phyloP scores from a whole-genome alignment of 2,329 filamentous ascomycete species.

The Leptographium galeiforme region DNA sequence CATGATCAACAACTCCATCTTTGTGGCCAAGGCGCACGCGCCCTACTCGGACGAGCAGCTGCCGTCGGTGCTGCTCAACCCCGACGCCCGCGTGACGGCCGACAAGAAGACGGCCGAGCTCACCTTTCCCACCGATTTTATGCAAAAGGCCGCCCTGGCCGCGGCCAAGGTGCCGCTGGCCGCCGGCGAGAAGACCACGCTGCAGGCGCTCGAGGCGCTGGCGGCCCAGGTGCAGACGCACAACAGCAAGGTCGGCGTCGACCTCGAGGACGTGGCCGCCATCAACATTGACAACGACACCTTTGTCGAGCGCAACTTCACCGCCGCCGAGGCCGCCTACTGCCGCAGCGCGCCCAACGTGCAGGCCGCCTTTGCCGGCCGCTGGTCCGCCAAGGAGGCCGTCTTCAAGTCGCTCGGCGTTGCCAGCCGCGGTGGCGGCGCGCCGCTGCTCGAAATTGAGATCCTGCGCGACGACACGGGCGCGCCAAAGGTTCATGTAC shows the following conservation, averaged over 20 bases:
- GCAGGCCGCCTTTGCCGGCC: slow-evolving; percentile 82
- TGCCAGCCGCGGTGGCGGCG: slow-evolving; percentile 72
- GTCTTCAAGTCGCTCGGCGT: slow-evolving; percentile 97
- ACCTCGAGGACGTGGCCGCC: slow-evolving; percentile 77
- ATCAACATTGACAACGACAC: slow-evolving; percentile 91
- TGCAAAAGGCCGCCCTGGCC: slow-evolving; percentile 36
- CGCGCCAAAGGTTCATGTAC: slow-evolving; percentile 73
- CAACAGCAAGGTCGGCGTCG: slow-evolving; percentile 78
- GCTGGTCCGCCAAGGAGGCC: slow-evolving; percentile 96
- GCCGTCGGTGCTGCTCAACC: slow-evolving; percentile 82
- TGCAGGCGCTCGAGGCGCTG: slow-evolving; percentile 64
- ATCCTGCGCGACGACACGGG: slow-evolving; percentile 70
- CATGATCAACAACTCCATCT: slow-evolving; percentile 93
- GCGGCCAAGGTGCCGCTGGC: slow-evolving; percentile 19
- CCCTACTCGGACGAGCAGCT: slow-evolving; percentile 86
- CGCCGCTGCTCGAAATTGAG: slow-evolving; percentile 88
- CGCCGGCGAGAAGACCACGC: slow-evolving; percentile 39
- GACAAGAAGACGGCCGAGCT: slow-evolving; percentile 81
- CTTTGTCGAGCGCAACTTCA: slow-evolving; percentile 93
- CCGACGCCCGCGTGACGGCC: slow-evolving; percentile 67
- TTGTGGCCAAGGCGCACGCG: slow-evolving; percentile 84
- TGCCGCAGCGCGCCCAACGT: slow-evolving; percentile 55
- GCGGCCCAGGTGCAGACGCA: slow-evolving; percentile 49
- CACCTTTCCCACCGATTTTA: slow-evolving; percentile 56
- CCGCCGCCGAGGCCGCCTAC: slow-evolving; percentile 68